Conservation (phyloP, 176 grass and related monocot genomes). For the Oryza rufipogon region DNA sequence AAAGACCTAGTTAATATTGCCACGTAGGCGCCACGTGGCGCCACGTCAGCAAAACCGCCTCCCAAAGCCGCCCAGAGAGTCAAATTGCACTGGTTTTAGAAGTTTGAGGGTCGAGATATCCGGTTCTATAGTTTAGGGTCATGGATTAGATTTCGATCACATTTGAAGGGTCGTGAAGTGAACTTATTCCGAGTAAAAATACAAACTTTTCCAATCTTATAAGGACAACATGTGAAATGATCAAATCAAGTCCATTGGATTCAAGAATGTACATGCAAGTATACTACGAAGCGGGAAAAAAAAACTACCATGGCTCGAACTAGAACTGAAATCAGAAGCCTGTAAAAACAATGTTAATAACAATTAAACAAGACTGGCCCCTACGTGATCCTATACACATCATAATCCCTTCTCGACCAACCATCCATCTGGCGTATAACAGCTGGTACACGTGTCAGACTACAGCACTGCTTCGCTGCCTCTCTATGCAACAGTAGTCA, state of each 20-base stretch:
- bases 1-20: too few relatives aligned
- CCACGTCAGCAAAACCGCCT: too few relatives aligned
- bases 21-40: too few relatives aligned
- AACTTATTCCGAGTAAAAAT: too few relatives aligned
- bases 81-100: too few relatives aligned
- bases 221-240: background rate
- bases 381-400: conserved; percentile 18
- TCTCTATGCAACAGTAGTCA: too few relatives aligned
- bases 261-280: conserved; percentile 1
- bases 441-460: background rate
- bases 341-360: background rate
- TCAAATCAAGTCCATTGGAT: background rate
- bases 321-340: conserved; percentile 7
- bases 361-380: background rate
- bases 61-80: too few relatives aligned
- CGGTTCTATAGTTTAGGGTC: too few relatives aligned
- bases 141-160: too few relatives aligned
- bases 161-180: too few relatives aligned
- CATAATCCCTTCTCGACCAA: background rate
- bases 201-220: background rate
- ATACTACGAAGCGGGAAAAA: background rate
- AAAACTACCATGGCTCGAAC: background rate
- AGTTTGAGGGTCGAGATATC: too few relatives aligned
- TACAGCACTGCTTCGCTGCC: background rate
- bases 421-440: too few relatives aligned